Base-by-base conservation (phyloP, 2,329 filamentous ascomycete genomes). In the Phaeoacremonium minimum region DNA sequence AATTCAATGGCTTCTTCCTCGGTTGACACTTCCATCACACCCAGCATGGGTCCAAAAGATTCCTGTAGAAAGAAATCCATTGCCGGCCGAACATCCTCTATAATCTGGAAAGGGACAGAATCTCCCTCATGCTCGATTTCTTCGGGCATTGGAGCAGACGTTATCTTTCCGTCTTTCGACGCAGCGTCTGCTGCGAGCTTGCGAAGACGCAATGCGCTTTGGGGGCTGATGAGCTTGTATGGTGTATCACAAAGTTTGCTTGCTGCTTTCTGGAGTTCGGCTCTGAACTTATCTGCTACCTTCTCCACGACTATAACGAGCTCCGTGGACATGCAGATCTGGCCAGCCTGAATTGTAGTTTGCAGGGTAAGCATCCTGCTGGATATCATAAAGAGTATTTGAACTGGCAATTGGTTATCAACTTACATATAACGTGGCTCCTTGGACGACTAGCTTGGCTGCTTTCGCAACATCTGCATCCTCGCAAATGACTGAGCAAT, bases 281-380 rank as follows among this genome's bases (percentile, higher is more conserved):
- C n/a, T n/a, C n/a, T n/a, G n/a, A n/a, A n/a, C n/a, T n/a, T n/a
- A n/a, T n/a, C n/a, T n/a, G n/a, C n/a, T n/a, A n/a, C n/a, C 22
- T 26, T 26, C 22, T 9, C n/a, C 2, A n/a, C 9, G 9, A 26
- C 22, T n/a, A 26, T 9, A 9, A 26, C 22, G 22, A 26, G 9
- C 9, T 26, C 22, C n/a, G 30, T 37, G 12, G 35, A 37, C 18
- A 18, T 30, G 30, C 35, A 37, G 35, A 30, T 37, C 15, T 37
- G 35, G 13, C 35, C 35, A 15, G 28, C 14, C 28, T 30, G 19
- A n/a, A n/a, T n/a, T n/a, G n/a, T n/a, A n/a, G n/a, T n/a, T n/a
- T n/a, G n/a, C n/a, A n/a, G n/a, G n/a, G n/a, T n/a, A n/a, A n/a
- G n/a, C n/a, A n/a, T n/a, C n/a, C n/a, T n/a, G n/a, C n/a, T n/a